Evolutionary conservation across 176 grass and related monocot genomes (phyloP).

Genomic region (Aegilops longissima): DNA sequence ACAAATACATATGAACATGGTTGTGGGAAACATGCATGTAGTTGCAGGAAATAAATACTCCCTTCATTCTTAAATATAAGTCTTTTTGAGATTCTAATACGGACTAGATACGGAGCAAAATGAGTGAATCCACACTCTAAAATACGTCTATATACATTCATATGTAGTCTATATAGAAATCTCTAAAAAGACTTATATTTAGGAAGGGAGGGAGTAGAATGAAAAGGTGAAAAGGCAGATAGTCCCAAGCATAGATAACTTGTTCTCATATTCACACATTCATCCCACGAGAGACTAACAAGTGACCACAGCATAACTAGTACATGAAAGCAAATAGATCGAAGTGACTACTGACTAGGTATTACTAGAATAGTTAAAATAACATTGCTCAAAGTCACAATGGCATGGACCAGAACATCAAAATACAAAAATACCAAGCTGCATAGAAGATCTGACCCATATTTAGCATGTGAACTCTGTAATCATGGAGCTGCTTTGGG

Average conservation of each 20-base stretch:
- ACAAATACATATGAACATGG: no score
- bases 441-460: background rate
- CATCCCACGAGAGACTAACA: background rate
- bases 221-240: background rate
- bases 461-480: background rate
- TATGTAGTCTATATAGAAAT: no score
- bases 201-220: no score
- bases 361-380: background rate
- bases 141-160: no score
- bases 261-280: background rate
- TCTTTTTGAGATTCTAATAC: no score
- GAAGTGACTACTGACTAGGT: background rate
- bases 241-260: background rate
- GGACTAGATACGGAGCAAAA: no score
- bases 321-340: background rate
- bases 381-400: background rate
- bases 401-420: background rate
- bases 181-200: no score
- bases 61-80: no score
- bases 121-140: no score
- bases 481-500: background rate
- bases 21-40: no score
- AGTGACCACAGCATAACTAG: background rate
- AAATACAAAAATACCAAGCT: background rate
- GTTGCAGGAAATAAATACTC: no score